Conservation (phyloP, 805 yeast genomes). For the Candida vaughaniae region DNA sequence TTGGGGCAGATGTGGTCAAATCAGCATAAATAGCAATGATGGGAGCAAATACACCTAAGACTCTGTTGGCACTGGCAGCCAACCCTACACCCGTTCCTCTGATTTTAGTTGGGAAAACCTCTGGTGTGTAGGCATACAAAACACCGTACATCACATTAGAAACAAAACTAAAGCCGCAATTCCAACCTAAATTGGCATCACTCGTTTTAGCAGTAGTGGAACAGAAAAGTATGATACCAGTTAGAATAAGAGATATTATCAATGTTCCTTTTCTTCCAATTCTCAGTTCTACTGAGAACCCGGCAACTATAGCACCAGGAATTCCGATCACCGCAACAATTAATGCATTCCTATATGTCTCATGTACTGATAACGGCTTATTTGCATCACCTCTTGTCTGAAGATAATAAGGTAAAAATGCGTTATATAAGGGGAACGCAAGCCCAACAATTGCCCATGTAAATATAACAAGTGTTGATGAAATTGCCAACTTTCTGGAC, state of each 20-base stretch:
- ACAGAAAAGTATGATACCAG: constrained; percentile 60
- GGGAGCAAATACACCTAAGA: constrained; percentile 58
- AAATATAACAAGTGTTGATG: constrained; percentile 39
- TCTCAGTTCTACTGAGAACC: constrained; percentile 28
- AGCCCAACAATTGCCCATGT: constrained; percentile 61
- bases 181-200: constrained; percentile 45
- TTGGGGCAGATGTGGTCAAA: constrained; percentile 55
- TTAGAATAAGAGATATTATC: constrained; percentile 48
- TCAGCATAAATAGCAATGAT: constrained; percentile 55
- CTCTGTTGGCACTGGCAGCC: constrained; percentile 53
- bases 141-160: constrained; percentile 59
- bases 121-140: constrained; percentile 66
- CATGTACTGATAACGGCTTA: constrained; percentile 27
- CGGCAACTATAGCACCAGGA: constrained; percentile 35
- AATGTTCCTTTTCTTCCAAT: constrained; percentile 61
- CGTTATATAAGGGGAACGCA: constrained; percentile 56
- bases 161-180: constrained; percentile 45
- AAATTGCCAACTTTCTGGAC: constrained; percentile 41
- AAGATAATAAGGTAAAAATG: constrained; percentile 53
- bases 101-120: constrained; percentile 50
- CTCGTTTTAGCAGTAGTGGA: constrained; percentile 61
- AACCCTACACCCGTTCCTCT: constrained; percentile 61
- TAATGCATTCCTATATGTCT: constrained; percentile 32
- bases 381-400: constrained; percentile 37
- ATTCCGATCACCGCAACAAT: constrained; percentile 32